These are phyloP conservation scores for Codiaeum variegatum DNA, from an alignment of 441 rosid genomes.

Conservation along the genomic window DNA sequence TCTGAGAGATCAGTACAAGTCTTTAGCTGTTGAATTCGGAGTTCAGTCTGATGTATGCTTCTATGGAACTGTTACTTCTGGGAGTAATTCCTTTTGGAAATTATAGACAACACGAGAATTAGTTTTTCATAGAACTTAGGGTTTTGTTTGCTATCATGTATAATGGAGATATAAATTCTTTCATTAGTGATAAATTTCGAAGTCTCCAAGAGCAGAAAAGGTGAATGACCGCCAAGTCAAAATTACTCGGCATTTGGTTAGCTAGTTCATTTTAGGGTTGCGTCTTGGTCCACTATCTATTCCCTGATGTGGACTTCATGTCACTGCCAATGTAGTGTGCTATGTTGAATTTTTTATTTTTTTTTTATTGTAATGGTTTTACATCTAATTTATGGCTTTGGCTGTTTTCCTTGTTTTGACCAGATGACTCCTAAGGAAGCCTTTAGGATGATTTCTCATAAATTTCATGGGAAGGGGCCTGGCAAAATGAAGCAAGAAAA, in stretches of 20 bases:
- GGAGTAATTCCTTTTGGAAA: constrained; percentile 5
- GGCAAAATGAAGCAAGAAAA: constrained; percentile 99
- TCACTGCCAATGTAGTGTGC: background rate
- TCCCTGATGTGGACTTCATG: background rate
- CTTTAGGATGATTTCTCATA: constrained; percentile 78
- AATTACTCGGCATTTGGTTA: background rate
- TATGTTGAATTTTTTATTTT: too few species aligned
- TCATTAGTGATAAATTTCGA: background rate
- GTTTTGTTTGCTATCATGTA: background rate
- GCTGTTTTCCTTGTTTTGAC: constrained; percentile 19
- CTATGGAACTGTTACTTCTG: constrained; percentile 1
- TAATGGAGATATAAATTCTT: background rate
- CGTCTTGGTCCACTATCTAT: background rate
- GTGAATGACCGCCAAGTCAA: constrained; percentile 5
- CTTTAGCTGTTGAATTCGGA: background rate
- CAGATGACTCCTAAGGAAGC: constrained; percentile 97
- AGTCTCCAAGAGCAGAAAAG: background rate
- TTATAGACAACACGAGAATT: background rate
- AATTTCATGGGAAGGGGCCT: constrained; percentile 96
- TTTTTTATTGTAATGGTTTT: background rate
- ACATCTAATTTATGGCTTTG: background rate
- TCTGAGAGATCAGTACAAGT: background rate
- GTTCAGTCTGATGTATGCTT: background rate
- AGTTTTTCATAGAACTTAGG: background rate
- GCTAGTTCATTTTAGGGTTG: background rate